phyloP scores from a whole-genome alignment of 805 yeast species.

The Teunomyces atbi region DNA sequence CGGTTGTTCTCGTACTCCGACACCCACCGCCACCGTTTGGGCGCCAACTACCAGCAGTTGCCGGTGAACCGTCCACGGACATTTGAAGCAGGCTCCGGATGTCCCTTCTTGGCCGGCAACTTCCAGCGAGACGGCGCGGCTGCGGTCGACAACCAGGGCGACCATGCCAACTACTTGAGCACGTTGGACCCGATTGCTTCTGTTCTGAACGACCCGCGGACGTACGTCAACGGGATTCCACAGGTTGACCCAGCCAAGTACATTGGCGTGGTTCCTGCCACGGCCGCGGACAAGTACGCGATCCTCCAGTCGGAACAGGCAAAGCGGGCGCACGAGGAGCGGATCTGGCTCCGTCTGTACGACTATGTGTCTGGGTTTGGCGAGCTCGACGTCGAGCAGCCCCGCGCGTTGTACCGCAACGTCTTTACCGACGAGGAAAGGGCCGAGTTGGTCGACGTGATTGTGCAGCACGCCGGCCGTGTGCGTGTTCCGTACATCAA shows the following conservation, averaged over 20 bases:
- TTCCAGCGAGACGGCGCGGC: constrained; percentile 71
- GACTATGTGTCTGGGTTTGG: constrained; percentile 39
- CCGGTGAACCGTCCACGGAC: constrained; percentile 84
- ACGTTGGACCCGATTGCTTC: constrained; percentile 39
- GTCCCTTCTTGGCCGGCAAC: constrained; percentile 27
- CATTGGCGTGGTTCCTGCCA: constrained; percentile 31
- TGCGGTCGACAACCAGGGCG: constrained; percentile 63
- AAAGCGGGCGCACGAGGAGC: constrained; percentile 34
- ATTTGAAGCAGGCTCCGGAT: constrained; percentile 39
- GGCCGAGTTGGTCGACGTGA: constrained; percentile 33
- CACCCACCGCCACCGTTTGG: constrained; percentile 75
- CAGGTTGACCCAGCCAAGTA: constrained; percentile 24
- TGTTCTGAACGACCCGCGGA: constrained; percentile 18
- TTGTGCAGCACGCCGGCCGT: constrained; percentile 40
- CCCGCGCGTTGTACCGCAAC: constrained; percentile 41
- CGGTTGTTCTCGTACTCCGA: constrained; percentile 75
- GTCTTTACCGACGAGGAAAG: constrained; percentile 34
- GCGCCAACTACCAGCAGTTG: constrained; percentile 62
- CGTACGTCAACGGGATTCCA: constrained; percentile 17
- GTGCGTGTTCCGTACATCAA: constrained; percentile 25
- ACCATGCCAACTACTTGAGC: constrained; percentile 70
- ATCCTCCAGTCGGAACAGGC: constrained; percentile 27
- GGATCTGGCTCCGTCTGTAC: constrained; percentile 34
- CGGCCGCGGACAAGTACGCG: constrained; percentile 21
- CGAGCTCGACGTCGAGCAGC: constrained; percentile 48